phyloP scores from a whole-genome alignment of 129 eudicot species.

The Helichrysum umbraculigerum region DNA sequence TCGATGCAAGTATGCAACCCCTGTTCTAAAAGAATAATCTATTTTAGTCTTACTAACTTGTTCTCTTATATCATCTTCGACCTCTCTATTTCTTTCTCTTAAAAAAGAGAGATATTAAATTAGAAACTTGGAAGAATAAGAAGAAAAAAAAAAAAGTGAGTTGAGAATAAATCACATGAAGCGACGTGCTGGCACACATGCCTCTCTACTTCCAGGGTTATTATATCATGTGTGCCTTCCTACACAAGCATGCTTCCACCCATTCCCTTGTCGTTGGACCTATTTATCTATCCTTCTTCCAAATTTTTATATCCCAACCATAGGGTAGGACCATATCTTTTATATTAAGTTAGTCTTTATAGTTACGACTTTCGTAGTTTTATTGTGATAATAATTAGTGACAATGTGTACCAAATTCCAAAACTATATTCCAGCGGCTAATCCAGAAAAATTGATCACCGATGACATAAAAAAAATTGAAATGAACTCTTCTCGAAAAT shows the following conservation, averaged over 20 bases:
- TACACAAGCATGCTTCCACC: constrained; percentile 18
- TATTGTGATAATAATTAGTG: no score
- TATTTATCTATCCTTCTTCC: not conserved
- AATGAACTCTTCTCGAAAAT: no score
- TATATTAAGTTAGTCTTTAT: not conserved
- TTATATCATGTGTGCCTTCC: constrained; percentile 19
- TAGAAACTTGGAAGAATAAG: not conserved
- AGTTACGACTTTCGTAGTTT: not conserved
- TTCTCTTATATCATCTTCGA: no score
- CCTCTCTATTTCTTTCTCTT: not conserved
- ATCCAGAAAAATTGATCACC: no score
- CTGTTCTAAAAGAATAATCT: not conserved
- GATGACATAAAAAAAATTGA: no score
- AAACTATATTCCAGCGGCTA: no score
- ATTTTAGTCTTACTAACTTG: no score
- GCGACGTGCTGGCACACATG: constrained; percentile 43
- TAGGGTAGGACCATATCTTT: no score
- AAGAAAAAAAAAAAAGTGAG: constrained; percentile 8
- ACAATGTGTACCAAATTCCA: no score
- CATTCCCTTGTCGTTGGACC: not conserved
- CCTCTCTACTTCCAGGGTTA: not conserved
- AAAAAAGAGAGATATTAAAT: not conserved
- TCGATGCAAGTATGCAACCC: not conserved
- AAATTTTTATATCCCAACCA: not conserved
- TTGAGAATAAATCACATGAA: constrained; percentile 31